A percentile compares a stretch with the other conserved stretches of the same genome.
phyloP scores from a whole-genome alignment of 768 basidiomycete genomes.

The Mycena pura region DNA sequence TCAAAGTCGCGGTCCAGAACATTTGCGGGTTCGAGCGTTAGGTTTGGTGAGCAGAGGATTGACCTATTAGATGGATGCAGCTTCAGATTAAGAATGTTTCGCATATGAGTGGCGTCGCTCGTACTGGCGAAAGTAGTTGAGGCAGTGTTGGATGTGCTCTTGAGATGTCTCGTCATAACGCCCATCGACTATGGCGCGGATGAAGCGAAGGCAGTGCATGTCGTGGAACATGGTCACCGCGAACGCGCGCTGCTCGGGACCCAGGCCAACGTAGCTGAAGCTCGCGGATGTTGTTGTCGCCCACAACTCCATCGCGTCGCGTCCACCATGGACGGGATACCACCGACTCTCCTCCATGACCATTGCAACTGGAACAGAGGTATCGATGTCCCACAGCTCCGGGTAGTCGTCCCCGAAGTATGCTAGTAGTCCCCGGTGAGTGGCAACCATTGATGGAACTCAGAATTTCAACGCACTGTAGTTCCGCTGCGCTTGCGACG shows the following conservation, averaged over 20 bases:
- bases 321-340: conserved; percentile 31
- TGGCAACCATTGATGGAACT: neutral
- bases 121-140: conserved; percentile 31
- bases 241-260: conserved; percentile 36
- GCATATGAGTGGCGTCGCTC: neutral
- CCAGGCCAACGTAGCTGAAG: conserved; percentile 40
- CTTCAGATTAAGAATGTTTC: neutral
- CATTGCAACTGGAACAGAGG: conserved; percentile 26
- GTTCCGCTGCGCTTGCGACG: no score
- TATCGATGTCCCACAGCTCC: conserved; percentile 29
- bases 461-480: no score
- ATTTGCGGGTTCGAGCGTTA: conserved; percentile 29
- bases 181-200: conserved; percentile 24
- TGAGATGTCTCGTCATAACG: conserved; percentile 9
- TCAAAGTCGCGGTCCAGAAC: conserved; percentile 25
- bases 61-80: no score
- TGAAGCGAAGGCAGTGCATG: conserved; percentile 39
- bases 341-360: conserved; percentile 38
- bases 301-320: conserved; percentile 36
- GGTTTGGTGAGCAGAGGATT: conserved; percentile 29
- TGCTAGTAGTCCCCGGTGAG: conserved; percentile 26
- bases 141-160: conserved; percentile 29
- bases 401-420: conserved; percentile 40
- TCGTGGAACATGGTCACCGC: conserved; percentile 42
- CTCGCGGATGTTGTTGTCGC: conserved; percentile 33